phyloP scores from a whole-genome alignment of 192 early-diverging fungal species.

The Entomortierella chlamydospora region DNA sequence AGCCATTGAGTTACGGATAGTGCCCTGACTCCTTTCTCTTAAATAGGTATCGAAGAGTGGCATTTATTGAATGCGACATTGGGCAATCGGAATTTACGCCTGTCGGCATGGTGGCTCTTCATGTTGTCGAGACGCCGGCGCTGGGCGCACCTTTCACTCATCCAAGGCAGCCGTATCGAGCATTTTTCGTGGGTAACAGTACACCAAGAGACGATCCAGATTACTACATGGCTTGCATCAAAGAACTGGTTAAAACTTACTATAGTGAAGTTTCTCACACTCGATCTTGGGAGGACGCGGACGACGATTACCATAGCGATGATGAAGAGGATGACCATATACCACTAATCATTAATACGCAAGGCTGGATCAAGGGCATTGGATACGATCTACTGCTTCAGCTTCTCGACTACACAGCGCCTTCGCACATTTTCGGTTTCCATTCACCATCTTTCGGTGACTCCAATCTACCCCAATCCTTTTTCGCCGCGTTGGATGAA shows the following conservation, averaged over 20 bases:
- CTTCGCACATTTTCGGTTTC: constrained; percentile 79
- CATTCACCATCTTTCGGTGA: constrained; percentile 42
- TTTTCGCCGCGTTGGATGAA: constrained; percentile 55
- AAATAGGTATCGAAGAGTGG: constrained; percentile 72
- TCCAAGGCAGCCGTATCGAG: constrained; percentile 67
- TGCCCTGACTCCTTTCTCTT: no score
- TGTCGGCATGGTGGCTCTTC: constrained; percentile 82
- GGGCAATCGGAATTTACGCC: constrained; percentile 93
- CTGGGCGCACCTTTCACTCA: constrained; percentile 91
- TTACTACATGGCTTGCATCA: constrained; percentile 78
- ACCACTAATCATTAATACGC: constrained; percentile 95
- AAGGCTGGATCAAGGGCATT: constrained; percentile 93
- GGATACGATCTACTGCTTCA: constrained; percentile 87
- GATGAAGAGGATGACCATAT: constrained; percentile 57
- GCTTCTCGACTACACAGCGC: constrained; percentile 67
- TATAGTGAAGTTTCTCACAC: constrained; percentile 55
- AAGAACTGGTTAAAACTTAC: constrained; percentile 71
- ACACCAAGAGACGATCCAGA: constrained; percentile 86
- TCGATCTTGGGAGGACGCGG: constrained; percentile 18
- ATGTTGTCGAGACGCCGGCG: constrained; percentile 74
- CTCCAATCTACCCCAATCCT: constrained; percentile 58
- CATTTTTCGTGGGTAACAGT: constrained; percentile 80
- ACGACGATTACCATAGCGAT: constrained; percentile 35
- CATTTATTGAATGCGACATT: constrained; percentile 91
- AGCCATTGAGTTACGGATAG: not conserved